Conservation (phyloP, 805 yeast genomes). For the Lipomyces sp. region DNA sequence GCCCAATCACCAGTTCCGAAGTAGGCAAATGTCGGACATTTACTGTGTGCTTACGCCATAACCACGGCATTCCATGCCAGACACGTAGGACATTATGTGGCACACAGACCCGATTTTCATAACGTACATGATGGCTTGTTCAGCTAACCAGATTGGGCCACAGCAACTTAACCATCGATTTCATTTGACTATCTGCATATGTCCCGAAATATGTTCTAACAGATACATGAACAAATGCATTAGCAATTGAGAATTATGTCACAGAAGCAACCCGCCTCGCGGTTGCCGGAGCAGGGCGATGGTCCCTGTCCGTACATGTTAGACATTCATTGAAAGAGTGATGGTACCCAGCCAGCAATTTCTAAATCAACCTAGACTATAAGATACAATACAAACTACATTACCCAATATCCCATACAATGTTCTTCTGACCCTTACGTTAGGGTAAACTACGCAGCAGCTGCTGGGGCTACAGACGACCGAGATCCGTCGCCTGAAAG, state of each 20-base stretch:
- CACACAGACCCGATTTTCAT: neutral
- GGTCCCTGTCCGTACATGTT: too few species aligned
- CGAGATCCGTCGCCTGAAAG: neutral
- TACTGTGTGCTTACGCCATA: neutral
- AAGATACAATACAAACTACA: neutral
- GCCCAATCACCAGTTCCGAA: slow-evolving; percentile 30
- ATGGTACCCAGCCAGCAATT: neutral
- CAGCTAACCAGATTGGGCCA: neutral
- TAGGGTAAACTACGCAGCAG: neutral
- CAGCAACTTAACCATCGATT: neutral
- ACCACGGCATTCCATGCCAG: neutral
- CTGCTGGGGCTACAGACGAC: neutral
- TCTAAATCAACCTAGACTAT: neutral
- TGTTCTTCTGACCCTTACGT: too few species aligned
- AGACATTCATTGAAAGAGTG: too few species aligned
- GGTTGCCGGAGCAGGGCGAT: too few species aligned
- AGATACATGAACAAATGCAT: too few species aligned
- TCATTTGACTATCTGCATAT: neutral
- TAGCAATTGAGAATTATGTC: too few species aligned
- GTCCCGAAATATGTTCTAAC: neutral
- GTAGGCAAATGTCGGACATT: neutral
- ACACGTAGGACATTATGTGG: neutral
- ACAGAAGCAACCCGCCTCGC: too few species aligned
- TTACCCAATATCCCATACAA: neutral
- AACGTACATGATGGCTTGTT: neutral